Base-by-base conservation (phyloP, 768 basidiomycete genomes). In the Mycena haematopus region DNA sequence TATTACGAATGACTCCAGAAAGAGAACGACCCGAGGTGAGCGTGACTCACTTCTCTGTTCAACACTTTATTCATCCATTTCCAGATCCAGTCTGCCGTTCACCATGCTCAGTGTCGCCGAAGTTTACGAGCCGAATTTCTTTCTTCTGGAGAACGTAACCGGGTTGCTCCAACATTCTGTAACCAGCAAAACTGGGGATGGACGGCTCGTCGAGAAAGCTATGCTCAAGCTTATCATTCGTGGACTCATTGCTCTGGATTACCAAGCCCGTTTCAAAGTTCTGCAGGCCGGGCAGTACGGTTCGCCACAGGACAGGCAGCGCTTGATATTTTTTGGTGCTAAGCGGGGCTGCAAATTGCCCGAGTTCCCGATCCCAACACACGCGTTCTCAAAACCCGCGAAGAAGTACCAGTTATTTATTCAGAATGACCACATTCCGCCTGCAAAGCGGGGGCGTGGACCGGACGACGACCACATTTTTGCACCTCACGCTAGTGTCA, bases 261-360 rank as follows among this genome's bases (percentile, higher is more conserved):
- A 92, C 69, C 91, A 93, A 74, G 85, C 84, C 2, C 83, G 79
- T 21, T 85, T 82, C 73, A 83, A 81, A n/a, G 74, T 88, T 17
- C 76, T 92, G 0, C 88, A 93, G 68, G 87, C 90, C 24, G 85
- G 81, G 0, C 85, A 86, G 36, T 91, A 91, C 72, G 91, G 91
- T 27, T 81, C 83, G 22, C 90, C 91, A 19, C 91, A 93, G 75
- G 77, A 80, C 49, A 84, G 91, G 10, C 75, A 78, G 27, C 80
- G 91, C 19, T 81, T 92, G 14, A 89, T 93, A 47, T 86, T 92
- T 70, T 83, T 82, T 79, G 89, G 82, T 25, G 86, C 89, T 6
- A 84, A 80, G 55, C 80, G 81, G 9, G 88, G 86, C 29, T 56
- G 84, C 2, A 69, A 79, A 21, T 71, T 90, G 17, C 91, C 91